phyloP scores from a whole-genome alignment of 176 grass and related monocot genomes.

The Areca catechu region DNA sequence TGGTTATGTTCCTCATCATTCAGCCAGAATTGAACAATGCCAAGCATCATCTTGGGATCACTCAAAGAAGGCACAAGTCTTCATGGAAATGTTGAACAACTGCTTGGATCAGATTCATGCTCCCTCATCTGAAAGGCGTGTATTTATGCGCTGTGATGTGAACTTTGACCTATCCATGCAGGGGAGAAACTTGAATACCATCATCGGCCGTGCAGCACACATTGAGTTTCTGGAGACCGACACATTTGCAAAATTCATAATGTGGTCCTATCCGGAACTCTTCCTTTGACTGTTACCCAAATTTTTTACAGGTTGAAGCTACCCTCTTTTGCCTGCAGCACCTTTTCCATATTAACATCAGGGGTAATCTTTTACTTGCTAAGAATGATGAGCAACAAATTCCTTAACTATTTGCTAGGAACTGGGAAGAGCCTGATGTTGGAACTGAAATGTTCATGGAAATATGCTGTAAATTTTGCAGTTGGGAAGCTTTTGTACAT shows the following conservation, averaged over 20 bases:
- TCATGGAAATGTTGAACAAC: conserved; percentile 79
- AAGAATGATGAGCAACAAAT: too few relatives aligned
- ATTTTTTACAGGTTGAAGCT: too few relatives aligned
- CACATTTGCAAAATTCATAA: conserved; percentile 67
- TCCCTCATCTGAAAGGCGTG: conserved; percentile 34
- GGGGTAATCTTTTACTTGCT: too few relatives aligned
- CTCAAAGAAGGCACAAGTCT: conserved; percentile 60
- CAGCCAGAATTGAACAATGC: conserved; percentile 72
- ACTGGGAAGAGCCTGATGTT: too few relatives aligned
- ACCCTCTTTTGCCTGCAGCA: background rate
- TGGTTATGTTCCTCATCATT: conserved; percentile 88
- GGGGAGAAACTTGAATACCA: conserved; percentile 57
- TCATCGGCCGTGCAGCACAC: conserved; percentile 74
- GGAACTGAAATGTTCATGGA: too few relatives aligned
- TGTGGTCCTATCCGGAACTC: conserved; percentile 76
- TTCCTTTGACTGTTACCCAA: conserved; percentile 34
- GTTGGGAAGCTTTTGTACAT: too few relatives aligned
- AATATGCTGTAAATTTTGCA: too few relatives aligned
- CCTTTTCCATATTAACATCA: background rate
- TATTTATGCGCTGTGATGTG: conserved; percentile 84
- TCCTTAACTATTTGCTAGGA: too few relatives aligned
- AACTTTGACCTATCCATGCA: conserved; percentile 60
- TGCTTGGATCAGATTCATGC: conserved; percentile 73
- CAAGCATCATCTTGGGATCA: conserved; percentile 45
- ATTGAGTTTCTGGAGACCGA: conserved; percentile 84